These are phyloP conservation scores for Aspergillus affinis DNA, from an alignment of 495 filamentous ascomycete genomes.

Conservation along the genomic window DNA sequence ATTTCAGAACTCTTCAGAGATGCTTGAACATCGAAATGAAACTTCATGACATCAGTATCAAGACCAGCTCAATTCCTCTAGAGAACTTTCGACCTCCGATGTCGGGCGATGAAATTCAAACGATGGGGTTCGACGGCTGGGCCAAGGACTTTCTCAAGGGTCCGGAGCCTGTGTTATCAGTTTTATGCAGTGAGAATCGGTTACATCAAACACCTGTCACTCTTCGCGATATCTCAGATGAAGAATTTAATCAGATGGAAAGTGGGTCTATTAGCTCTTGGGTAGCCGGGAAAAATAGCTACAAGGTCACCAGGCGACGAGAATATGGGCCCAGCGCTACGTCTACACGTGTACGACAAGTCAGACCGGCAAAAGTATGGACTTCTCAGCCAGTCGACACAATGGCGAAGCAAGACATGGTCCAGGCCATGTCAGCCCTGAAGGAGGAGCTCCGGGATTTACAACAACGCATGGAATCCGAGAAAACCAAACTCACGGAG, in stretches of 20 bases:
- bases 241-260: constrained; percentile 61
- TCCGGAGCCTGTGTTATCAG: constrained; percentile 80
- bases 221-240: constrained; percentile 58
- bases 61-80: constrained; percentile 50
- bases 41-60: constrained; percentile 66
- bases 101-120: constrained; percentile 51
- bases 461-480: constrained; percentile 29
- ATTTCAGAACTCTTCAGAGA: constrained; percentile 66
- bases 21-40: constrained; percentile 46
- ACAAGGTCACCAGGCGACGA: constrained; percentile 58
- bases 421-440: constrained; percentile 42
- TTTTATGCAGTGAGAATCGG: constrained; percentile 70
- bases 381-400: constrained; percentile 73
- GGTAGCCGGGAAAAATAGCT: constrained; percentile 59
- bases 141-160: constrained; percentile 74
- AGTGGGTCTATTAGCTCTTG: constrained; percentile 55
- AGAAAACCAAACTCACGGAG: constrained; percentile 41
- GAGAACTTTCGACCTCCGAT: constrained; percentile 53
- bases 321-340: constrained; percentile 72
- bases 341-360: constrained; percentile 58
- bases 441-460: constrained; percentile 43
- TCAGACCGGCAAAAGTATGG: constrained; percentile 64
- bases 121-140: constrained; percentile 75
- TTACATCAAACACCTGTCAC: constrained; percentile 68
- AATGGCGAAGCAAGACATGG: constrained; percentile 53